Base-by-base conservation (phyloP, 345 rosid genomes). In the Mangifera indica region DNA sequence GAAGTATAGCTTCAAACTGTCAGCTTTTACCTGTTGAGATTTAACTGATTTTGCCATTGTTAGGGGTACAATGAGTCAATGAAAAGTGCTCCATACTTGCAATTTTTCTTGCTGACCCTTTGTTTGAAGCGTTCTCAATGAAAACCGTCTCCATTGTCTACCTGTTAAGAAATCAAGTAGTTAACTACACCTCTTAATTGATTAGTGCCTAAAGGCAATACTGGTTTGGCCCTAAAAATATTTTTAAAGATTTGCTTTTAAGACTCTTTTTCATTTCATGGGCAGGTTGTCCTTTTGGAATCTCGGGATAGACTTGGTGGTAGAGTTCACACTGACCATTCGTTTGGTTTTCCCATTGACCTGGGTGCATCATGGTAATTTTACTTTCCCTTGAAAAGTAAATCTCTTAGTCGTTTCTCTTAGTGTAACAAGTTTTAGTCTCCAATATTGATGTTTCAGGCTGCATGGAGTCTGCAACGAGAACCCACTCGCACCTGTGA, bases 281-380 rank as follows among this genome's bases (percentile, higher is more conserved):
- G 42, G 42, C 77, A 94, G 98, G 98, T 94, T 76, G 55, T 81
- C 40, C 80, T 94, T 73, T 59, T 93, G 76, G 98, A 93, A 80
- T 93, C 98, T 12, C 86, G 97, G 63, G 93, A 90, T 48, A 87
- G 97, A 70, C 79, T 92, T 67, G 98, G 95, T 51, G 97, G 98
- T 74, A 85, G 97, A 24, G 90, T 90, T 74, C 85, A 88, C 72
- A 92, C 97, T 21, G 86, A 92, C 74, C 88, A 78, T 84, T 85
- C 98, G 1, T 90, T 92, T 60, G 97, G 98, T 63, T 95, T 92
- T 80, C 98, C 98, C 8, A 84, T 95, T 71, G 98, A 95, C 81
- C 87, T 95, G 68, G 98, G 99, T 79, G 99, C 99, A 70, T 95
- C 98, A 67, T 93, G 98, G 98, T 91, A 81, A 76, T 13, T 26